Percentiles rank a stretch among this genome's conserved stretches.
Evolutionary conservation across 2,329 filamentous ascomycete genomes (phyloP).

Genomic region (Alternaria atra): DNA sequence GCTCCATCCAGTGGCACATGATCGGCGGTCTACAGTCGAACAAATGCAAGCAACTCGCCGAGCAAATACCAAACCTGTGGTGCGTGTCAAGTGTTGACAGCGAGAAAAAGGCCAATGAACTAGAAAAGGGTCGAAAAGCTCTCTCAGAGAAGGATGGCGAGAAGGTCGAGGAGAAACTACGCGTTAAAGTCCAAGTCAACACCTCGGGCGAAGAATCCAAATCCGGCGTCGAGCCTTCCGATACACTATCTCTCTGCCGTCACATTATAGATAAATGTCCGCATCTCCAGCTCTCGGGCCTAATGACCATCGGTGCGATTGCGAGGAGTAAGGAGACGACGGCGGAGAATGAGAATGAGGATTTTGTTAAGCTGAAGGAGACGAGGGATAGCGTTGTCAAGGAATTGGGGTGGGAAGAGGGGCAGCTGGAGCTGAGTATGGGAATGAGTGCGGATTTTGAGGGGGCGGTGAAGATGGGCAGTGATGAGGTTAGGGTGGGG

Average conservation of each 20-base stretch:
- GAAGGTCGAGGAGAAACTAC: conserved; percentile 56
- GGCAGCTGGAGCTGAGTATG: conserved; percentile 90
- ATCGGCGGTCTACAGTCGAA: conserved; percentile 94
- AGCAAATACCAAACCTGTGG: conserved; percentile 86
- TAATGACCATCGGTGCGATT: conserved; percentile 99
- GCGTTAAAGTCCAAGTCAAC: conserved; percentile 92
- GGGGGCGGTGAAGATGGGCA: conserved; percentile 82
- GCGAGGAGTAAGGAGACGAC: conserved; percentile 77
- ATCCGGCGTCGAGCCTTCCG: conserved; percentile 77
- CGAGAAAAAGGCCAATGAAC: conserved; percentile 82
- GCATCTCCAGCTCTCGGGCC: conserved; percentile 75
- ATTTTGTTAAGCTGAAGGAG: conserved; percentile 76
- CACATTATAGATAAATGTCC: conserved; percentile 76
- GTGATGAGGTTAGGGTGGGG: conserved; percentile 87
- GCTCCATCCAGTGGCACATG: conserved; percentile 89
- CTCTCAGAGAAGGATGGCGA: conserved; percentile 51
- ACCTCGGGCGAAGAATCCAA: conserved; percentile 89
- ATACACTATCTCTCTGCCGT: conserved; percentile 71
- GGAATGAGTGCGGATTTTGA: conserved; percentile 98
- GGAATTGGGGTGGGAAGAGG: conserved; percentile 65
- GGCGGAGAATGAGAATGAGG: conserved; percentile 86
- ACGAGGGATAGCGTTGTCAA: conserved; percentile 74
- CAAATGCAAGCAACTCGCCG: conserved; percentile 86
- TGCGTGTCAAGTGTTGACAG: conserved; percentile 91
- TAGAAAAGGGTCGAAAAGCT: conserved; percentile 78